A percentile compares a stretch with the other conserved stretches of the same genome.
Evolutionary conservation across 306 rosid genomes (phyloP).

Genomic region (Castanea sativa): DNA sequence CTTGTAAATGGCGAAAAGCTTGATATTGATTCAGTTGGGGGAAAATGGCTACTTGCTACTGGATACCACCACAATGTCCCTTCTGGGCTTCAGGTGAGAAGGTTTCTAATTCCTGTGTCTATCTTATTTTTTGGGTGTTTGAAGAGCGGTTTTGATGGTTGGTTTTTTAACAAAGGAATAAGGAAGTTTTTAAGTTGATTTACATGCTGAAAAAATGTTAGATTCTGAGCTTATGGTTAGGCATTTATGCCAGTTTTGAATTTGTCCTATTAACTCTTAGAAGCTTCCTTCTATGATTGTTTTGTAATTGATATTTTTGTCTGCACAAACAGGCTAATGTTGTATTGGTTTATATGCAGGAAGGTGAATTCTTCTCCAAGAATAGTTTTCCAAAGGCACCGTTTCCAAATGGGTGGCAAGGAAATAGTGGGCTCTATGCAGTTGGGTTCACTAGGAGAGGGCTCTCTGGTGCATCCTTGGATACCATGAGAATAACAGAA

Average conservation of each 20-base stretch:
- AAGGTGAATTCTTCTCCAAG: conserved; percentile 76
- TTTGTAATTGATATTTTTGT: not conserved
- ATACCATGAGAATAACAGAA: conserved; percentile 68
- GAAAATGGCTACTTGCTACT: conserved; percentile 52
- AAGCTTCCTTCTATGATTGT: not conserved
- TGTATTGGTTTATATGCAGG: conserved; percentile 45
- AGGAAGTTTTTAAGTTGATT: not conserved
- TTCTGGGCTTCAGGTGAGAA: conserved; percentile 88
- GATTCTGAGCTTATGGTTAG: not conserved
- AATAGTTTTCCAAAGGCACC: conserved; percentile 75
- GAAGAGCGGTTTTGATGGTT: not conserved
- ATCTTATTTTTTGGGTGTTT: not conserved
- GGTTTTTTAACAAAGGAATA: not conserved
- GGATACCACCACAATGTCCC: conserved; percentile 96
- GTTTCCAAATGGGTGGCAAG: conserved; percentile 87
- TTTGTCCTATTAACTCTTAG: conserved; percentile 14
- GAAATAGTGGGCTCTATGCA: conserved; percentile 77
- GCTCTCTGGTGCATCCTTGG: conserved; percentile 74
- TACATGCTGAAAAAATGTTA: not conserved
- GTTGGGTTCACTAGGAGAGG: conserved; percentile 95
- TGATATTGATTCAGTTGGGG: conserved; percentile 50
- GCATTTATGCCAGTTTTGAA: not conserved
- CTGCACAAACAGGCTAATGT: conserved; percentile 24
- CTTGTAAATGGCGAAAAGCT: conserved; percentile 52
- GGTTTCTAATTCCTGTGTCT: not conserved